Base-by-base conservation (phyloP, 257 asterid genomes). In the Lithospermum erythrorhizon region DNA sequence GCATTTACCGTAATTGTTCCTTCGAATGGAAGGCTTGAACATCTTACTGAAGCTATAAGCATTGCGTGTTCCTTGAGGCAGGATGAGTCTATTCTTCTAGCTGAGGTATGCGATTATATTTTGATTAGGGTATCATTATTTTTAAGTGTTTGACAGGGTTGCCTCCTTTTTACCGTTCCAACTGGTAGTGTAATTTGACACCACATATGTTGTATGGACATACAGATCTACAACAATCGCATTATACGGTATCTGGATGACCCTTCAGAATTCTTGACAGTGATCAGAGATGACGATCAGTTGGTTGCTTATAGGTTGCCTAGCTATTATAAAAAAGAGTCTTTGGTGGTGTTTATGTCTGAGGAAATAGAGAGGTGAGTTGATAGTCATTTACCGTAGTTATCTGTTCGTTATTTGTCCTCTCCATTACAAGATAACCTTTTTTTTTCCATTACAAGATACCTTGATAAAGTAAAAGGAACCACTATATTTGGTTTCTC, bases 261-360 rank as follows among this genome's bases (percentile, higher is more conserved):
- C 52, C 82, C 89, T 24, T 72, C 81, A 56, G 96, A 82, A 74
- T 78, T 86, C n/a, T 72, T 93, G 68, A 81, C 90, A 57, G 76
- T 93, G 64, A 84, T 93, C 71, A 82, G 98, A 82, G 97, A 93
- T 74, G 83, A 76, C 52, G 95, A 88, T 73, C 86, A 72, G 51
- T 79, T 93, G 47, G 81, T 93, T 37, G 98, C 97, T 22, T 93
- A 93, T 75, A 82, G 85, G 68, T 72, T 93, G 70, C 72, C 83
- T 29, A 81, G 82, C 70, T 83, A 73, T 71, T 75, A 55, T 20
- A 70, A 68, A 37, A 83, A 74, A 56, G 81, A 69, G 37, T 83
- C 95, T 60, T 66, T 80, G 53, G 75, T 86, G n/a, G 81, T 86
- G 61, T 91, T 86, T 77, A 88, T 84, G 76, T 96, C 86, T 71